These are phyloP conservation scores for Cladophialophora carrionii DNA, from an alignment of 2,329 filamentous ascomycete genomes.

Conservation along the genomic window DNA sequence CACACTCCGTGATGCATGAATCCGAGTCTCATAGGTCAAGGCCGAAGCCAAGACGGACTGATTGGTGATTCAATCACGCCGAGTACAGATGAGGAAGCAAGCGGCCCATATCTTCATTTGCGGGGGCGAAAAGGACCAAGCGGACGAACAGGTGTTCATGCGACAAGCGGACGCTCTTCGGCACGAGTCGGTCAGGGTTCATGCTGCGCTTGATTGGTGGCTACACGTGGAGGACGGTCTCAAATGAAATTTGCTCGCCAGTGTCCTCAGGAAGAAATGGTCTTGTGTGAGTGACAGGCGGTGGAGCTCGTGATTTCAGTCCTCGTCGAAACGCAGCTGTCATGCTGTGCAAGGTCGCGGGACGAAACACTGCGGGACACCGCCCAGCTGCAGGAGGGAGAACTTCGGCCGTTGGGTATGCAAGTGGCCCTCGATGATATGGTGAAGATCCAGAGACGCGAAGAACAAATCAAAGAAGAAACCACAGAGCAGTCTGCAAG, in stretches of 20 bases:
- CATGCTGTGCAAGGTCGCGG: conserved; percentile 19
- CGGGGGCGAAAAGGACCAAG: conserved; percentile 4
- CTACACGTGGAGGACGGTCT: conserved; percentile 1
- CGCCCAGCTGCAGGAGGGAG: conserved; percentile 3
- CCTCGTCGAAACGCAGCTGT: conserved; percentile 26
- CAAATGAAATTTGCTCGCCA: conserved; percentile 8
- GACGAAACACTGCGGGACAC: conserved; percentile 6
- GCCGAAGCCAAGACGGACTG: conserved; percentile 10
- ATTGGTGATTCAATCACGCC: conserved; percentile 1
- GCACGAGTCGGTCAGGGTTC: conserved; percentile 1
- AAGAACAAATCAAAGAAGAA: background rate
- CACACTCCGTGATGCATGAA: conserved; percentile 11
- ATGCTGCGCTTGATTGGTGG: background rate
- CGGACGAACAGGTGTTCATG: conserved; percentile 39
- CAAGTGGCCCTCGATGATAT: background rate
- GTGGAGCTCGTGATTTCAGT: conserved; percentile 29
- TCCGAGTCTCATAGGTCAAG: conserved; percentile 11
- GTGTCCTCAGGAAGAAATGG: background rate
- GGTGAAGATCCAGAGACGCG: background rate
- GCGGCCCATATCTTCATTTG: conserved; percentile 3
- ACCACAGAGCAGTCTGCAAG: background rate
- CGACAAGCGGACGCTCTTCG: conserved; percentile 23
- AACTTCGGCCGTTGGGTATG: conserved; percentile 6
- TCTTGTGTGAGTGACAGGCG: conserved; percentile 20
- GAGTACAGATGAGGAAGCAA: background rate